Base-by-base conservation (phyloP, 2,329 filamentous ascomycete genomes). In the Alternaria infectoria region DNA sequence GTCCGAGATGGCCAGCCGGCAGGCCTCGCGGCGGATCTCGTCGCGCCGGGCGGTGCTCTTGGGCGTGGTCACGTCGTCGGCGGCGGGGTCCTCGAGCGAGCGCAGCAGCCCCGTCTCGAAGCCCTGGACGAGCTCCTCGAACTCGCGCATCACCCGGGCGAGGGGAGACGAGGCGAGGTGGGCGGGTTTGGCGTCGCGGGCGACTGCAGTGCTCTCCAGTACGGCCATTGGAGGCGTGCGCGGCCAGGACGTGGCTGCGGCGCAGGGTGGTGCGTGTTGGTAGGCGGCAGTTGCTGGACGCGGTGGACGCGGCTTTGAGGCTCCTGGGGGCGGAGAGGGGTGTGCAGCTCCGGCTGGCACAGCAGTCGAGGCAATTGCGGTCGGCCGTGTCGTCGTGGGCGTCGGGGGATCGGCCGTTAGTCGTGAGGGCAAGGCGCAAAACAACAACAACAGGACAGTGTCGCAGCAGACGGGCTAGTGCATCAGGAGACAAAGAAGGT, bases 121-220 rank as follows among this genome's bases (percentile, higher is more conserved):
- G 57, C 62, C 62, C 51, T 61, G 57, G 46, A 74, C 75, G 36
- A 78, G 70, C 61, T 77, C 71, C 52, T 78, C 69, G 59, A 76
- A 77, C 61, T 77, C 73, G 68, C 71, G 74, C 76, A 77, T 74
- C 26, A 77, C 70, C 28, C 71, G 74, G 44, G 69, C 71, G 62
- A 77, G 69, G 59, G 68, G 64, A 36, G 72, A 67, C 32, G 59
- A 51, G 50, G 50, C 57, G 54, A 61, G 59, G 12, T 30, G 21
- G 46, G 58, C 45, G 23, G 60, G 43, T 52, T 70, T 71, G 25
- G 72, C 67, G 59, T 70, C 69, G 66, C 55, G 65, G 65, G 59
- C 57, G 46, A 60, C 64, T 50, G 66, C 65, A 32, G 73, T 67
- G 62, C 64, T 69, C 66, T 76, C 73, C 52, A 71, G 66, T 44